Conservation (phyloP, 148 eudicot genomes). For the Spergularia marina region DNA sequence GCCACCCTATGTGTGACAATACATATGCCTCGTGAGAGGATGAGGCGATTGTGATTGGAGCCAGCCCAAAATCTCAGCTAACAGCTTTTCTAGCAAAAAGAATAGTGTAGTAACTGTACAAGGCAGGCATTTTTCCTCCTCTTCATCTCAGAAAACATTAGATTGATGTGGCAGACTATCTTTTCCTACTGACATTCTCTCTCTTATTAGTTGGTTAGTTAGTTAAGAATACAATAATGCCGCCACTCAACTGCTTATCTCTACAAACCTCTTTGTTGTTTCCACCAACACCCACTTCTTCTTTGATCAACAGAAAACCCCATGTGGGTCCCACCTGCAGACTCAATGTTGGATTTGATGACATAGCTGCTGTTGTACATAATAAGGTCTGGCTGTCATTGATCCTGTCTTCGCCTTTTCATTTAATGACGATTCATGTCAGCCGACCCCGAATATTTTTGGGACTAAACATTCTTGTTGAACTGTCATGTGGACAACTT, state of each 20-base stretch:
- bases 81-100: no score
- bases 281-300: conserved; percentile 11
- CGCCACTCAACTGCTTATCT: conserved; percentile 23
- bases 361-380: conserved; percentile 33
- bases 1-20: no score
- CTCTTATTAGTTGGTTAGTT: no score
- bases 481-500: not conserved
- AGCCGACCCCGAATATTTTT: no score
- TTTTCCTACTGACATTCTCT: no score
- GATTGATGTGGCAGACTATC: no score
- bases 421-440: not conserved
- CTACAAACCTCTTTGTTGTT: not conserved
- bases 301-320: conserved; percentile 10
- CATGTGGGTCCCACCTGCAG: conserved; percentile 15
- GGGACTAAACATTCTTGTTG: not conserved
- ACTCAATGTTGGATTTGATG: conserved; percentile 22
- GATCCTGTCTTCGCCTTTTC: not conserved
- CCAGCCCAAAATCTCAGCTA: no score
- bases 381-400: conserved; percentile 35
- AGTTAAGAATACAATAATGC: not conserved
- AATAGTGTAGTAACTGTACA: not conserved
- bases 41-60: no score
- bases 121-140: no score
- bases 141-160: no score
- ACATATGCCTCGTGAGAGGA: no score